These are phyloP conservation scores for Globisporangium orthogonon DNA, from an alignment of 352 stramenopile species.

Conservation along the genomic window DNA sequence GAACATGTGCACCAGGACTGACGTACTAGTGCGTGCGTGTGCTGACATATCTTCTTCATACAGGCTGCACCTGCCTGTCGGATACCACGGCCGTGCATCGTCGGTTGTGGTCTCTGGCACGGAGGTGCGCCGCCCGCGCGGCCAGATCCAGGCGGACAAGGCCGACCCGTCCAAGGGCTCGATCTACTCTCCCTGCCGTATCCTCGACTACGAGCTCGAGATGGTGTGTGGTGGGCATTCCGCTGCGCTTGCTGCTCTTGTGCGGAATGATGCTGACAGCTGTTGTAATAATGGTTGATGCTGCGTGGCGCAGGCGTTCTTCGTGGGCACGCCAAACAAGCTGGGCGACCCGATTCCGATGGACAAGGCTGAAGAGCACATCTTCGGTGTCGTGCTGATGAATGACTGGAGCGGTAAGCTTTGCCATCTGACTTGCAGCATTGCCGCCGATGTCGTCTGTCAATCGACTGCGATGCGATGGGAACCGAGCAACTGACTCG, in stretches of 20 bases:
- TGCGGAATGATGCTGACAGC: background rate
- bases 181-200: conserved; percentile 80
- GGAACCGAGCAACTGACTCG: background rate
- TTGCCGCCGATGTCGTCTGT: too few relatives aligned
- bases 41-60: too few relatives aligned
- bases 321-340: conserved; percentile 88
- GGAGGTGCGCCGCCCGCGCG: conserved; percentile 76
- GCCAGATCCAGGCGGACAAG: conserved; percentile 91
- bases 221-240: conserved; percentile 35
- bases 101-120: conserved; percentile 89
- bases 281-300: too few relatives aligned
- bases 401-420: conserved; percentile 95
- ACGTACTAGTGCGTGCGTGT: too few relatives aligned
- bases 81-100: conserved; percentile 94
- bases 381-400: conserved; percentile 97
- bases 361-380: conserved; percentile 89
- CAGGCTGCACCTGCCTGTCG: conserved; percentile 94
- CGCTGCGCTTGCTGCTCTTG: too few relatives aligned
- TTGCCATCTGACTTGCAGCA: background rate
- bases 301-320: conserved; percentile 63
- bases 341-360: conserved; percentile 88
- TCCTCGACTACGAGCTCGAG: conserved; percentile 97
- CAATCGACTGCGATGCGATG: background rate
- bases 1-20: background rate
- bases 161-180: conserved; percentile 90